Conservation (phyloP, 2,329 filamentous ascomycete genomes). For the Lizonia empirigonia region DNA sequence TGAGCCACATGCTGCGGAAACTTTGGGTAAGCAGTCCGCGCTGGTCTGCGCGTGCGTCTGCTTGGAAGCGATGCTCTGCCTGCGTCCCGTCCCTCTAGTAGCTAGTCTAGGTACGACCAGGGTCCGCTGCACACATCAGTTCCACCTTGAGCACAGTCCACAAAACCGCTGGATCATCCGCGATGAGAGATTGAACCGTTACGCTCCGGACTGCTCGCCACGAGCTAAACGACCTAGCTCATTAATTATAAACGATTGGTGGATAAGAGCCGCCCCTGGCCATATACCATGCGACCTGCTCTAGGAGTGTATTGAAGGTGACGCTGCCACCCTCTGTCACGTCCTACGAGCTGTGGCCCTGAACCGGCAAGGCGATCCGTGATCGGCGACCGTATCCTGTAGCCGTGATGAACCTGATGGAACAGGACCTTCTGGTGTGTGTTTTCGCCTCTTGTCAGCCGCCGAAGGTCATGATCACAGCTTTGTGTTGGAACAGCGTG, state of each 20-base stretch:
- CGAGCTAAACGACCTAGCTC: conserved; percentile 37
- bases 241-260: conserved; percentile 37
- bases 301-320: conserved; percentile 32
- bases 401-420: conserved; percentile 31
- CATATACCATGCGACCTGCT: conserved; percentile 35
- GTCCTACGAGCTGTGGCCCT: conserved; percentile 23
- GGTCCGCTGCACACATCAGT: conserved; percentile 39
- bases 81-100: conserved; percentile 33
- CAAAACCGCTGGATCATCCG: conserved; percentile 42
- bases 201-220: conserved; percentile 40
- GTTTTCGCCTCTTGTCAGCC: not conserved
- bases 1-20: conserved; percentile 45
- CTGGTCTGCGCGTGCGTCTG: conserved; percentile 30
- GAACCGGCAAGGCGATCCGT: conserved; percentile 31
- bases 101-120: conserved; percentile 33
- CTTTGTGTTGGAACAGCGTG: not conserved
- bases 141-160: conserved; percentile 46
- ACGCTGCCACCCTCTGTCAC: conserved; percentile 16
- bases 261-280: conserved; percentile 43
- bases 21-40: conserved; percentile 38
- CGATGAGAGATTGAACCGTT: conserved; percentile 44
- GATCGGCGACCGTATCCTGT: conserved; percentile 39
- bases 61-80: conserved; percentile 28
- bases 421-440: conserved; percentile 33
- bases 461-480: not conserved